These are phyloP conservation scores for Leptographium procerum DNA, from an alignment of 2,329 filamentous ascomycete species.

Conservation along the genomic window DNA sequence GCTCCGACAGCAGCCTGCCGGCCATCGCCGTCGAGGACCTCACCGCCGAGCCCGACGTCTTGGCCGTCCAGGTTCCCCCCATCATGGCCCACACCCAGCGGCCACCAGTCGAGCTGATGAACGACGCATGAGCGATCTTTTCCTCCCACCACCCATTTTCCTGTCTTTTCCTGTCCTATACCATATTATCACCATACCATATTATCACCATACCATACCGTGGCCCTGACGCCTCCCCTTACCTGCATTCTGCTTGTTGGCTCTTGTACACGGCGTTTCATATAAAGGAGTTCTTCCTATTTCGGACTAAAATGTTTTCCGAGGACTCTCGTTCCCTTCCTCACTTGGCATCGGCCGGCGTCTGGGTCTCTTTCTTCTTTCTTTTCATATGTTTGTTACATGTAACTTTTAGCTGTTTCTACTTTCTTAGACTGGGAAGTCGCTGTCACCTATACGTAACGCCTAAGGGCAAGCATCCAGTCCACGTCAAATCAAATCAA, in stretches of 20 bases:
- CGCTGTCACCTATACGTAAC: no score
- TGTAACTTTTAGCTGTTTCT: background rate
- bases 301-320: background rate
- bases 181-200: no score
- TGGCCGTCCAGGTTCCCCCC: slow-evolving; percentile 20
- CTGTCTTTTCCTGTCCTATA: no score
- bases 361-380: background rate
- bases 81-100: slow-evolving; percentile 49
- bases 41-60: slow-evolving; percentile 49
- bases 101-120: slow-evolving; percentile 56
- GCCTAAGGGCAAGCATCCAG: no score
- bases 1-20: background rate
- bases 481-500: no score
- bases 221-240: no score
- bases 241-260: background rate
- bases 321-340: background rate
- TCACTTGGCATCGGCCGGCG: background rate
- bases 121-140: slow-evolving; percentile 25
- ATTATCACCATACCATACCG: background rate
- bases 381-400: background rate
- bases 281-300: background rate
- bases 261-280: background rate
- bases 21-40: slow-evolving; percentile 29
- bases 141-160: no score
- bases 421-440: no score